Conservation (phyloP, 805 yeast species). For the Zygosaccharomyces rouxii region DNA sequence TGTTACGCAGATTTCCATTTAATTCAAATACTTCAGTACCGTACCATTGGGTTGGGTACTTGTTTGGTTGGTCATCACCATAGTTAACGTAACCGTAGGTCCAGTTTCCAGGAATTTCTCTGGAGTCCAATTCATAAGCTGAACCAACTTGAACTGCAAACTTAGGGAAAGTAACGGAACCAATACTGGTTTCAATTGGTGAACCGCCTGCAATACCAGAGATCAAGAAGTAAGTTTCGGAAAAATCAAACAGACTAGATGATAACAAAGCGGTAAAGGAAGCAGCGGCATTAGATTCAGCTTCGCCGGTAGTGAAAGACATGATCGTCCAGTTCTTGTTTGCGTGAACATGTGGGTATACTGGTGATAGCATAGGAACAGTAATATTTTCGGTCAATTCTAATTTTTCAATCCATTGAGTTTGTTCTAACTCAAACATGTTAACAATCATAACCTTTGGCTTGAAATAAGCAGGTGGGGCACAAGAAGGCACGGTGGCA, state of each 20-base stretch:
- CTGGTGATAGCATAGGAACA: slow-evolving; percentile 62
- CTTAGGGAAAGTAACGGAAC: slow-evolving; percentile 56
- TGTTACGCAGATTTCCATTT: slow-evolving; percentile 53
- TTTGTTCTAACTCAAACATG: slow-evolving; percentile 51
- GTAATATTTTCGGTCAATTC: slow-evolving; percentile 51
- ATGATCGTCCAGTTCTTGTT: slow-evolving; percentile 49
- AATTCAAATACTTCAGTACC: slow-evolving; percentile 65
- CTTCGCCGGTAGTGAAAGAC: slow-evolving; percentile 65
- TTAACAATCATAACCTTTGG: slow-evolving; percentile 56
- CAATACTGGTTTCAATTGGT: slow-evolving; percentile 52
- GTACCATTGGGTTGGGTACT: slow-evolving; percentile 51
- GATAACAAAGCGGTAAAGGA: slow-evolving; percentile 51
- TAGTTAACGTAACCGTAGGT: slow-evolving; percentile 55
- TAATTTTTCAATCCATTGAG: slow-evolving; percentile 47
- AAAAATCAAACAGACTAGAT: slow-evolving; percentile 51
- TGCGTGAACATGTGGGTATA: slow-evolving; percentile 55
- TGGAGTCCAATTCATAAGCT: slow-evolving; percentile 54
- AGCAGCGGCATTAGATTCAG: slow-evolving; percentile 63
- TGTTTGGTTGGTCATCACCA: slow-evolving; percentile 46
- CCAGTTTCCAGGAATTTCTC: slow-evolving; percentile 50
- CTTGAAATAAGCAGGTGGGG: slow-evolving; percentile 20
- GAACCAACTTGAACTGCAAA: slow-evolving; percentile 59
- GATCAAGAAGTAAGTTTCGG: slow-evolving; percentile 55
- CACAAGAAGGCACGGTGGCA: background rate
- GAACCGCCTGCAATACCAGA: slow-evolving; percentile 67